Percentiles rank a stretch among this genome's conserved stretches.
These are phyloP conservation scores for Agaricus bisporus DNA, from an alignment of 768 basidiomycete species.

Conservation along the genomic window DNA sequence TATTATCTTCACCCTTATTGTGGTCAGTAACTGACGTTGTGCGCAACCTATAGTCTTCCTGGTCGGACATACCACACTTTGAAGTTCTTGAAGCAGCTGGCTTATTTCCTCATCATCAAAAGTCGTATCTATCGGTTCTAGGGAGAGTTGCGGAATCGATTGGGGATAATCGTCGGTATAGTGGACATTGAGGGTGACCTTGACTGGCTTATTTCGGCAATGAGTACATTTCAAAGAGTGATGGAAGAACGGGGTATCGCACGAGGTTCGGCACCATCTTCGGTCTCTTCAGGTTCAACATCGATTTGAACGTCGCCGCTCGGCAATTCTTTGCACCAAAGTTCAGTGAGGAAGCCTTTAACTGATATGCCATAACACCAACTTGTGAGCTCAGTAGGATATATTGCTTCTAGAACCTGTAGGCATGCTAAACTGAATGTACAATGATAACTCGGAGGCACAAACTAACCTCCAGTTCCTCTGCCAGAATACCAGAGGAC, in stretches of 20 bases:
- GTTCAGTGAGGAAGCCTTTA: conserved; percentile 36
- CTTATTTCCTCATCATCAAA: conserved; percentile 54
- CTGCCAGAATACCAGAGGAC: conserved; percentile 65
- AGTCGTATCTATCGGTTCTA: conserved; percentile 56
- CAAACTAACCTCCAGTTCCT: conserved; percentile 80
- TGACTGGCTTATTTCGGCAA: conserved; percentile 44
- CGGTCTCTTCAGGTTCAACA: conserved; percentile 79
- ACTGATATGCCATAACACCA: conserved; percentile 36
- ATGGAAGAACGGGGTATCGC: conserved; percentile 19
- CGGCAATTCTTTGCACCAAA: conserved; percentile 67
- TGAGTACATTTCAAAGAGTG: conserved; percentile 10
- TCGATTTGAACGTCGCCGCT: conserved; percentile 78
- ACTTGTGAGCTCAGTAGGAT: conserved; percentile 91
- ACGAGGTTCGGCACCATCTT: conserved; percentile 58
- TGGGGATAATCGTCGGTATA: conserved; percentile 87
- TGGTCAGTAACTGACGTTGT: conserved; percentile 7
- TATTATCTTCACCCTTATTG: conserved; percentile 70
- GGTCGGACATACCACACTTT: conserved; percentile 42
- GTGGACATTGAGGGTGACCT: conserved; percentile 61
- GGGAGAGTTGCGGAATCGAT: conserved; percentile 61
- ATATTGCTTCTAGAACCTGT: conserved; percentile 93
- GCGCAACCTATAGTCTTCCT: not conserved
- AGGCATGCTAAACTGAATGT: conserved; percentile 8
- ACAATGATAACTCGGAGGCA: conserved; percentile 7
- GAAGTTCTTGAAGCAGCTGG: conserved; percentile 49